These are phyloP conservation scores for Phanerochaete carnosa DNA, from an alignment of 768 basidiomycete genomes.

Conservation along the genomic window DNA sequence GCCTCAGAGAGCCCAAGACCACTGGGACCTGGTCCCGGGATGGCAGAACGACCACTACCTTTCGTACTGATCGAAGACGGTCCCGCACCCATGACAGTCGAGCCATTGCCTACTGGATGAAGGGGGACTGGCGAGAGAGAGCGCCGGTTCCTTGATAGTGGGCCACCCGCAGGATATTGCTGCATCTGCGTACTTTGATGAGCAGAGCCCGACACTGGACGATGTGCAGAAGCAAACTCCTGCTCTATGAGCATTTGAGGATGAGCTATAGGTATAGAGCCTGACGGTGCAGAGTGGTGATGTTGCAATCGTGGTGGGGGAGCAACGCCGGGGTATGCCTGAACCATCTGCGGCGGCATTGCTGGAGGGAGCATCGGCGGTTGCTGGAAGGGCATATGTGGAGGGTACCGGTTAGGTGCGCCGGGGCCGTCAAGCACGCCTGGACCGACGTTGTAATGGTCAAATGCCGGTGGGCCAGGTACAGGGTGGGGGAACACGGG, in stretches of 20 bases:
- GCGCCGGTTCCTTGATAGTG: conserved; percentile 18
- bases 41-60: background rate
- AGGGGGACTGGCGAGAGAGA: conserved; percentile 27
- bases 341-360: conserved; percentile 12
- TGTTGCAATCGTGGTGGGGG: conserved; percentile 17
- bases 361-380: conserved; percentile 7
- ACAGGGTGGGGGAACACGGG: background rate
- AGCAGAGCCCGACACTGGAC: conserved; percentile 16
- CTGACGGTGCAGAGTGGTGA: conserved; percentile 22
- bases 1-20: background rate
- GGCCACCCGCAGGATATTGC: conserved; percentile 16
- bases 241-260: conserved; percentile 22
- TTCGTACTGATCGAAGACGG: conserved; percentile 17
- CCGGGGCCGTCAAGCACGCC: conserved; percentile 17
- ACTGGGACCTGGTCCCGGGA: background rate
- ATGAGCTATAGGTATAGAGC: conserved; percentile 15
- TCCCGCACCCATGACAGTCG: conserved; percentile 12
- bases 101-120: conserved; percentile 13
- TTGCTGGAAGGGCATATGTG: conserved; percentile 12
- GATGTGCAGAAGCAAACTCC: conserved; percentile 15
- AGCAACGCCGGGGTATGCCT: conserved; percentile 13
- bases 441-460: conserved; percentile 17
- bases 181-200: conserved; percentile 11
- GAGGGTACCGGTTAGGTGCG: conserved; percentile 12
- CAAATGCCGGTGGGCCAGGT: conserved; percentile 13